Evolutionary conservation across 306 rosid genomes (phyloP), one percentile per base, ranked within the genome.

Genomic region (Prunus campanulata): DNA sequence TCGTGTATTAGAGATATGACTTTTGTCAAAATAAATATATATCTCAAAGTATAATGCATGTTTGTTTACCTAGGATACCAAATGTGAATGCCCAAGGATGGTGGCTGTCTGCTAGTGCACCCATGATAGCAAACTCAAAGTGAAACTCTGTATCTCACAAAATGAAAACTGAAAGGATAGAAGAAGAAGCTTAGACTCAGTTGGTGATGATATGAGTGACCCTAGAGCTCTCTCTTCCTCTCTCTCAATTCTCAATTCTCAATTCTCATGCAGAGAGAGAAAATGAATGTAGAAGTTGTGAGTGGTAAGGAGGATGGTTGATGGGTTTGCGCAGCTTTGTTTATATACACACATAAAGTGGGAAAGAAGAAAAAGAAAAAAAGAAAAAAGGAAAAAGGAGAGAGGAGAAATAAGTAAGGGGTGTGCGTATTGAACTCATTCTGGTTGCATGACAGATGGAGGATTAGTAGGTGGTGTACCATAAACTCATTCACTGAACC

Each of bases 41-140:
- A 11, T 15, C 11, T 13, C 61, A 62, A 62, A 11, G 46, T 15
- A 29, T 2, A 60, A 60, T 3, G 18, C 5, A 54, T 32, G 49
- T 9, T 3, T 9, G 22, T 8, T 71, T 88, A 93, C 98, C 98
- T 3, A 93, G 82, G 74, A 93, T 77, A 74, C 98, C 98, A 78
- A 93, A 93, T 68, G 91, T 75, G 77, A 91, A 82, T 74, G 91
- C 78, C 84, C 87, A 83, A 30, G 83, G 77, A 76, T 42, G 86
- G 52, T 85, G 83, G 60, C 72, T 67, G 65, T 63, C 64, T 46
- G 69, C 77, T 57, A 83, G 11, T 15, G 79, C 11, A 4, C 89
- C 80, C 92, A 93, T n/a, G n/a, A 9, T 42, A 18, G 29, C 19
- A 25, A 56, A 56, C 65, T 60, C 39, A 5, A 25, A 25, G 8